Percentiles rank a stretch among this genome's conserved stretches.
These are phyloP conservation scores for Hirschfeldia incana DNA, from an alignment of 345 rosid genomes.

Conservation along the genomic window DNA sequence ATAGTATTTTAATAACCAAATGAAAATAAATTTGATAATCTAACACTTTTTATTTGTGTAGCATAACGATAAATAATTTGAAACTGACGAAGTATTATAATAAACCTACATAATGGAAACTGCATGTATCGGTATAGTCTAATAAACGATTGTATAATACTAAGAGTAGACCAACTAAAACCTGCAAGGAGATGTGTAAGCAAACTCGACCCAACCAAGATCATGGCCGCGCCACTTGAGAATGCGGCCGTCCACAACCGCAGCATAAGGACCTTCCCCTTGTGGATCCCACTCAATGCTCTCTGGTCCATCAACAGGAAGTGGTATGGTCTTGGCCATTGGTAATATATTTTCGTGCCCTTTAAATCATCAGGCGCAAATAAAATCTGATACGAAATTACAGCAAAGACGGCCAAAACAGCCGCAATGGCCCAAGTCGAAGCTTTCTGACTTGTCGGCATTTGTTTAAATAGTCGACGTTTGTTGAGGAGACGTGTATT, in stretches of 20 bases:
- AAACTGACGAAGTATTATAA: too few species aligned
- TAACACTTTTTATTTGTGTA: too few species aligned
- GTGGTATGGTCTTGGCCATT: conserved; percentile 27
- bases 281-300: conserved; percentile 34
- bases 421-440: conserved; percentile 7
- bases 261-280: conserved; percentile 40
- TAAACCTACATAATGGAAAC: too few species aligned
- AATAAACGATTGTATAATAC: too few species aligned
- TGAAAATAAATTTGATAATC: too few species aligned
- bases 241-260: conserved; percentile 34
- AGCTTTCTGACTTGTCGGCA: conserved; percentile 15
- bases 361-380: neutral
- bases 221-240: conserved; percentile 39
- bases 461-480: too few species aligned
- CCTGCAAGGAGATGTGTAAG: conserved; percentile 6
- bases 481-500: too few species aligned
- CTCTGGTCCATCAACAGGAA: conserved; percentile 38
- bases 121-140: too few species aligned
- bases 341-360: conserved; percentile 15
- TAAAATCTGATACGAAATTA: neutral
- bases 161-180: too few species aligned
- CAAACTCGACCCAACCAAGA: conserved; percentile 48
- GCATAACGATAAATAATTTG: too few species aligned
- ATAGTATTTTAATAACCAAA: too few species aligned
- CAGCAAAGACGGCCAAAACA: conserved; percentile 6